A percentile compares a stretch with the other conserved stretches of the same genome.
Evolutionary conservation across 176 grass and related monocot species (phyloP).

Genomic region (Saccharum officinarum): DNA sequence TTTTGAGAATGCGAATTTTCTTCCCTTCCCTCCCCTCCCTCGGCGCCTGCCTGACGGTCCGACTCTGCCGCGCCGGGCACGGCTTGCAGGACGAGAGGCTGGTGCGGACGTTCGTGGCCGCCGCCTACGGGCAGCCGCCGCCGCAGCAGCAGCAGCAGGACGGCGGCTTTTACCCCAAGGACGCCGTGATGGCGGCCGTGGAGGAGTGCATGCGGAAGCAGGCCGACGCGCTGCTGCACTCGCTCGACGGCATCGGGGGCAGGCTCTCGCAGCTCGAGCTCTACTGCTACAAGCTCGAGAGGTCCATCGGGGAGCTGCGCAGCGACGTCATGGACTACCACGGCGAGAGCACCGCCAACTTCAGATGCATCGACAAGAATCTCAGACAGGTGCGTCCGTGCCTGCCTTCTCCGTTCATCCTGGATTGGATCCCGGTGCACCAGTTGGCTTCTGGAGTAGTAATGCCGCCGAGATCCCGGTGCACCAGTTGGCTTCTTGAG

Average conservation of each 20-base stretch:
- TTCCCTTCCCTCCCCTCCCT: not conserved
- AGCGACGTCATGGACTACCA: conserved; percentile 87
- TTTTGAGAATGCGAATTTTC: not conserved
- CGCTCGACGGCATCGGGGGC: conserved; percentile 80
- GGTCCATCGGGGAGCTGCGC: conserved; percentile 81
- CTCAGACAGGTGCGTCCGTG: conserved; percentile 60
- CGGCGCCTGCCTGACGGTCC: not conserved
- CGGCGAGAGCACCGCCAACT: conserved; percentile 62
- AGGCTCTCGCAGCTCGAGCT: conserved; percentile 90
- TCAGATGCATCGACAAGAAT: conserved; percentile 81
- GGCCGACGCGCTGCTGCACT: conserved; percentile 75
- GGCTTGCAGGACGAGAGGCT: conserved; percentile 64
- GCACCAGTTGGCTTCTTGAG: not conserved
- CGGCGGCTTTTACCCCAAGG: conserved; percentile 49
- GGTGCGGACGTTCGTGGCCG: conserved; percentile 65
- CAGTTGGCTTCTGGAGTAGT: not conserved
- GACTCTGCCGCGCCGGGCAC: conserved; percentile 1
- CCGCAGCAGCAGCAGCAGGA: conserved; percentile 7
- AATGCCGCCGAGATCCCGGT: not conserved
- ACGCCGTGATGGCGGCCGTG: conserved; percentile 65
- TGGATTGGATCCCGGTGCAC: not conserved
- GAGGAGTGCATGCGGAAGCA: conserved; percentile 97
- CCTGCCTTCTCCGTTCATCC: not conserved
- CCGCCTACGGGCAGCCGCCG: conserved; percentile 49
- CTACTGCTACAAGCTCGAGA: conserved; percentile 87